Conservation (phyloP, 768 basidiomycete genomes). For the Rhodotorula taiwanensis region DNA sequence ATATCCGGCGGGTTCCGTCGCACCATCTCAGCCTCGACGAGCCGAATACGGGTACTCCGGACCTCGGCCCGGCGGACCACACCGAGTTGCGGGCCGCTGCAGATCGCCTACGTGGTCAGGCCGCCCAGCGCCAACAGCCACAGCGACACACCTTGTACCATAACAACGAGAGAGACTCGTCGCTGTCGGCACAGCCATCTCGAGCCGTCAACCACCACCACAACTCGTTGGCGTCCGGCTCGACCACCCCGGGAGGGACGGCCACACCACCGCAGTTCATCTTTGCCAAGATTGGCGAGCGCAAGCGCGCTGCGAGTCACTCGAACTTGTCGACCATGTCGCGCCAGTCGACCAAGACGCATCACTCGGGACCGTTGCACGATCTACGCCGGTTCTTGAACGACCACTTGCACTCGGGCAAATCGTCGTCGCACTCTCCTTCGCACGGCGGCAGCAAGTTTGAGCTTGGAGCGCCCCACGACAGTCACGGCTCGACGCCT, state of each 20-base stretch:
- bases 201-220: not conserved
- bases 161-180: not conserved
- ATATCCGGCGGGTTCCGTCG: constrained; percentile 31
- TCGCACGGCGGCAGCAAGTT: constrained; percentile 1
- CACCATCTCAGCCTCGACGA: constrained; percentile 35
- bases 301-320: constrained; percentile 26
- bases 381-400: constrained; percentile 94
- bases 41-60: constrained; percentile 10
- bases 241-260: constrained; percentile 31
- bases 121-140: not conserved
- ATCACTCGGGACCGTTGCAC: constrained; percentile 65
- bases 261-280: constrained; percentile 41
- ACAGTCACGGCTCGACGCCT: constrained; percentile 18
- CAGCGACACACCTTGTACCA: constrained; percentile 13
- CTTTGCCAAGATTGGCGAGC: constrained; percentile 37
- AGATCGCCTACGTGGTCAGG: constrained; percentile 14
- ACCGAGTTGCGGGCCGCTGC: constrained; percentile 25
- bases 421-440: constrained; percentile 26
- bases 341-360: constrained; percentile 45
- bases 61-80: constrained; percentile 25
- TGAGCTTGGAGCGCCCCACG: not conserved
- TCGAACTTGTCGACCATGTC: constrained; percentile 42
- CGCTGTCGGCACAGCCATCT: not conserved
- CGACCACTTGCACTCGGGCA: constrained; percentile 59
- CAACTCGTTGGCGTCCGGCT: not conserved